Percentiles rank a stretch among this genome's conserved stretches.
These are phyloP conservation scores for Ogataea corticis DNA, from an alignment of 805 yeast species.

Conservation along the genomic window DNA sequence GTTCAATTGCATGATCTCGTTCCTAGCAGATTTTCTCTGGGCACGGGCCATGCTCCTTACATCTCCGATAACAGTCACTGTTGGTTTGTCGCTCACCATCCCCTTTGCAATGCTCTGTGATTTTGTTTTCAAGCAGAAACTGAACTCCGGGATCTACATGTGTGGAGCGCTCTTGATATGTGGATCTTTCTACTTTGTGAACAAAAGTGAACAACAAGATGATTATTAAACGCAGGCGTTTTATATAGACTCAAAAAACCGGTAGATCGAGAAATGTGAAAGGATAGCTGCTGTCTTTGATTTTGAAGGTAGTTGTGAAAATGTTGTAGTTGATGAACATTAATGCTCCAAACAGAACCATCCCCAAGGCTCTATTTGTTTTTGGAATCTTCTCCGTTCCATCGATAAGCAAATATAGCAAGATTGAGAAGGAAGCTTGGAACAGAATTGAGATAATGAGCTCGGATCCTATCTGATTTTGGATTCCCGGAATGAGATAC, in stretches of 20 bases:
- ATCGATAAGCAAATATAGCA: slow-evolving; percentile 41
- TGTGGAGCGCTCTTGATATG: slow-evolving; percentile 82
- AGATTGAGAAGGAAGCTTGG: slow-evolving; percentile 48
- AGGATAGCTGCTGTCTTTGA: slow-evolving; percentile 53
- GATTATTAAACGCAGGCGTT: slow-evolving; percentile 5
- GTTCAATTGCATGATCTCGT: slow-evolving; percentile 73
- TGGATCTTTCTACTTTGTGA: slow-evolving; percentile 79
- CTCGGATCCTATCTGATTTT: slow-evolving; percentile 74
- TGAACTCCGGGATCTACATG: slow-evolving; percentile 61
- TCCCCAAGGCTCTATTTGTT: slow-evolving; percentile 10
- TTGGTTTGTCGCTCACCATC: slow-evolving; percentile 89
- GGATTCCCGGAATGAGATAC: slow-evolving; percentile 60
- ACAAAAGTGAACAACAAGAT: slow-evolving; percentile 74
- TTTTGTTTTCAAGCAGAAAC: slow-evolving; percentile 64
- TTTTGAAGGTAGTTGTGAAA: slow-evolving; percentile 43
- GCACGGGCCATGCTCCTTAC: slow-evolving; percentile 92
- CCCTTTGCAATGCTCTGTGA: slow-evolving; percentile 96
- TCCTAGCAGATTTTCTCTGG: slow-evolving; percentile 92
- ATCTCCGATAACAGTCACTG: slow-evolving; percentile 92
- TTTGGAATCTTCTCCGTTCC: slow-evolving; percentile 9
- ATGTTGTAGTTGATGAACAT: slow-evolving; percentile 40
- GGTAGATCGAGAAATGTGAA: slow-evolving; percentile 33
- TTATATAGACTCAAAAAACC: slow-evolving; percentile 9
- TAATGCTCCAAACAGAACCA: slow-evolving; percentile 31
- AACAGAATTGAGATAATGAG: slow-evolving; percentile 50